Evolutionary conservation across 768 basidiomycete species (phyloP).

Genomic region (Aureoboletus auriporus): DNA sequence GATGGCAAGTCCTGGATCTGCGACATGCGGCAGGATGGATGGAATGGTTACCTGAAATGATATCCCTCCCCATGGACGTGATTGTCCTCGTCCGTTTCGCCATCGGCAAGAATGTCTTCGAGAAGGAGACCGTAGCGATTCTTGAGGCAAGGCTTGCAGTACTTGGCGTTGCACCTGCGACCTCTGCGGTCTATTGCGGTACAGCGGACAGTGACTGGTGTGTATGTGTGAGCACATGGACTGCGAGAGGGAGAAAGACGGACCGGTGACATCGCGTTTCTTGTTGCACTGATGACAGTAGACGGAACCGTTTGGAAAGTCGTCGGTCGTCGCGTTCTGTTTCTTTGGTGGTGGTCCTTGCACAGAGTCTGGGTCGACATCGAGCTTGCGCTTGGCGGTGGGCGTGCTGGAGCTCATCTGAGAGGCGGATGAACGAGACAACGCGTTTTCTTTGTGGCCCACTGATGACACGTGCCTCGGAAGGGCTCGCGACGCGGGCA

Average conservation of each 20-base stretch:
- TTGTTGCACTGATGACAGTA: conserved; percentile 73
- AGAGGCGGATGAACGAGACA: conserved; percentile 34
- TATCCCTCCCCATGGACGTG: conserved; percentile 35
- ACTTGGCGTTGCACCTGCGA: conserved; percentile 52
- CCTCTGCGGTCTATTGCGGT: conserved; percentile 31
- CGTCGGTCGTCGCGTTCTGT: conserved; percentile 20
- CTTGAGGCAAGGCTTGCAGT: conserved; percentile 63
- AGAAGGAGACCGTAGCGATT: conserved; percentile 52
- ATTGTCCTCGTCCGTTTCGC: conserved; percentile 21
- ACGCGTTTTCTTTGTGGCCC: conserved; percentile 44
- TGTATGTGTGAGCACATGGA: conserved; percentile 6
- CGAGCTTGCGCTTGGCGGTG: conserved; percentile 48
- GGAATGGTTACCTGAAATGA: conserved; percentile 47
- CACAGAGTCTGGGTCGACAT: conserved; percentile 19
- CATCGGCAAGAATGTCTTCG: conserved; percentile 41
- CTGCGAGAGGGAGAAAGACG: conserved; percentile 12
- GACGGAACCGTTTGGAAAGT: conserved; percentile 37
- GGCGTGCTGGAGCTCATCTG: conserved; percentile 30
- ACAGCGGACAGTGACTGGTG: conserved; percentile 35
- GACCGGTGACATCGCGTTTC: conserved; percentile 53
- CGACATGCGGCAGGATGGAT: conserved; percentile 3
- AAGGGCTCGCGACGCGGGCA: conserved; percentile 38
- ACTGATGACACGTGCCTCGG: conserved; percentile 27
- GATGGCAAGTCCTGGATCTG: conserved; percentile 12
- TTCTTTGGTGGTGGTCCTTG: conserved; percentile 19